A percentile compares a stretch with the other conserved stretches of the same genome.
phyloP scores from a whole-genome alignment of 306 rosid genomes.

The Prunus campanulata region DNA sequence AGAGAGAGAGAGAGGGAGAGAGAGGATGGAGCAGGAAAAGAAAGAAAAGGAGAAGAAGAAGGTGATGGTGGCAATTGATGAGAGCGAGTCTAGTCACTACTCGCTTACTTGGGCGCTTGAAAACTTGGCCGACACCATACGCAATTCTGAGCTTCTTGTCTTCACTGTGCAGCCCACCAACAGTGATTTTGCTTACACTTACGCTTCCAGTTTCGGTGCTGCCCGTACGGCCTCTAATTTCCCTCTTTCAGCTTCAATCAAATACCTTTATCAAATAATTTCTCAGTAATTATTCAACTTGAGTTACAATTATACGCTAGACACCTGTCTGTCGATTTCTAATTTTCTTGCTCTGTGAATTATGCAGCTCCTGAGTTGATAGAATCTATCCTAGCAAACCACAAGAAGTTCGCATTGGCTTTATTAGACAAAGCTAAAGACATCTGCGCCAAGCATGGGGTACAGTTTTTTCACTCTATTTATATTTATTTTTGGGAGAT shows the following conservation, averaged over 20 bases:
- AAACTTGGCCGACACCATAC: conserved; percentile 13
- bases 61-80: conserved; percentile 34
- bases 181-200: conserved; percentile 15
- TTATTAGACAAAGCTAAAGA: conserved; percentile 33
- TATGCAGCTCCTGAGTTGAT: conserved; percentile 30
- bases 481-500: no score
- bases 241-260: background rate
- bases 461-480: background rate
- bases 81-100: conserved; percentile 31
- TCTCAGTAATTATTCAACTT: no score
- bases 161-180: conserved; percentile 24
- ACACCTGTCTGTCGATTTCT: background rate
- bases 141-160: conserved; percentile 27
- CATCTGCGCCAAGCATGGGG: conserved; percentile 32
- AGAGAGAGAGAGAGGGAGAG: background rate
- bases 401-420: conserved; percentile 15
- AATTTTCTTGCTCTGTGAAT: background rate
- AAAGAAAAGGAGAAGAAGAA: conserved; percentile 17
- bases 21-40: conserved; percentile 10
- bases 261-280: no score
- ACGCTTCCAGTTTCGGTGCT: conserved; percentile 24
- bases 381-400: conserved; percentile 26
- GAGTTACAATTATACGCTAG: no score
- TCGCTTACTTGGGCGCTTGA: conserved; percentile 31
- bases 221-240: conserved; percentile 11